phyloP scores from a whole-genome alignment of 768 basidiomycete genomes.

The Tricholoma terreum region DNA sequence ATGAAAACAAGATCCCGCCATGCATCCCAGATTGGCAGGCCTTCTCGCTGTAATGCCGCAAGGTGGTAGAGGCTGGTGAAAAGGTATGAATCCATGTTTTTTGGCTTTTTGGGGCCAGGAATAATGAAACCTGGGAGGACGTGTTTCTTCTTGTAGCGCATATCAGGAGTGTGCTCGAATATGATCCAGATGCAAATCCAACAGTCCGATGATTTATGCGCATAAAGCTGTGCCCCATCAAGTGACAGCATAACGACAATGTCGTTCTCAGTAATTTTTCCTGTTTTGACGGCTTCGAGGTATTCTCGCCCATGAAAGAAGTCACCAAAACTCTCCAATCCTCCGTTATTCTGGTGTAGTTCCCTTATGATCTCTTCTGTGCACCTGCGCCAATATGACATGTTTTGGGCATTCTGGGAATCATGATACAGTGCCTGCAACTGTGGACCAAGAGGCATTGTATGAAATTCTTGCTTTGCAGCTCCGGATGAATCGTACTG shows the following conservation, averaged over 20 bases:
- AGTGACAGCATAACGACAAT: constrained; percentile 30
- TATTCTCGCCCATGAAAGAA: constrained; percentile 26
- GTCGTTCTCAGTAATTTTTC: constrained; percentile 24
- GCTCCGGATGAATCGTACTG: too few relatives aligned
- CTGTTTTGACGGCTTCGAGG: constrained; percentile 12
- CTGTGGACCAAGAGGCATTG: too few relatives aligned
- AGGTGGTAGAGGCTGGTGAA: constrained; percentile 32
- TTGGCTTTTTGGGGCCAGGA: constrained; percentile 38
- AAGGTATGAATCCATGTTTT: constrained; percentile 32
- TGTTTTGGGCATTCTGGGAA: constrained; percentile 15
- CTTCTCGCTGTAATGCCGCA: constrained; percentile 25
- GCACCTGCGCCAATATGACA: constrained; percentile 25
- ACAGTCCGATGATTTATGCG: constrained; percentile 37
- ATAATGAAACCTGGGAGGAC: constrained; percentile 30
- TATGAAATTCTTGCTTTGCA: constrained; percentile 36
- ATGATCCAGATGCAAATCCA: constrained; percentile 40
- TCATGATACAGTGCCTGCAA: constrained; percentile 35
- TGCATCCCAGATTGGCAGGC: constrained; percentile 32
- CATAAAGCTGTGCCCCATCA: constrained; percentile 40
- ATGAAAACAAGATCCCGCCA: constrained; percentile 8
- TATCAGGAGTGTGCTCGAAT: constrained; percentile 23
- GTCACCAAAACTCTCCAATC: constrained; percentile 12
- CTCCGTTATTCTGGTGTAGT: not conserved
- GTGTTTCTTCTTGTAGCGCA: constrained; percentile 28
- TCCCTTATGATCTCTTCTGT: constrained; percentile 15